These are phyloP conservation scores for Yarrowia sp. DNA, from an alignment of 805 yeast species.

Conservation along the genomic window DNA sequence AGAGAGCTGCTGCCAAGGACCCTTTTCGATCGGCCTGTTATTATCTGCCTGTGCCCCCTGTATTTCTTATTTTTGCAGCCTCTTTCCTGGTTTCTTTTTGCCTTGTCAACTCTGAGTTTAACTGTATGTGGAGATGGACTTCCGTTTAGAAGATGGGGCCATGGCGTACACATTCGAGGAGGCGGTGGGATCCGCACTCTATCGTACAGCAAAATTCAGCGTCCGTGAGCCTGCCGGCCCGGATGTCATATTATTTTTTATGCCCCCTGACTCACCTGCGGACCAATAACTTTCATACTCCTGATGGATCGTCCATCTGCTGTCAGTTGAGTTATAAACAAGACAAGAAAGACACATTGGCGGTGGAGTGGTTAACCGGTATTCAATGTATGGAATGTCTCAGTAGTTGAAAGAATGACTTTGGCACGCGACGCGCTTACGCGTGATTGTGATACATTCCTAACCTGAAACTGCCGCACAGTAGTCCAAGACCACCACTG, in stretches of 20 bases:
- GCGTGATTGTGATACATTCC: background rate
- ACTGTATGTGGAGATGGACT: background rate
- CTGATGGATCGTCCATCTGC: constrained; percentile 3
- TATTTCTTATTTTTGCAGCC: constrained; percentile 8
- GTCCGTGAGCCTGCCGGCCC: background rate
- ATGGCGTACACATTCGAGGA: background rate
- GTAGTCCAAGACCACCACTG: background rate
- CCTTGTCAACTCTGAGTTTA: constrained; percentile 5
- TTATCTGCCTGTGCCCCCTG: background rate
- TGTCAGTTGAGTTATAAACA: background rate
- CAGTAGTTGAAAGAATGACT: background rate
- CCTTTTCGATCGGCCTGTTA: background rate
- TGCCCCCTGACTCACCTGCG: constrained; percentile 14
- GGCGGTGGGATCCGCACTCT: background rate
- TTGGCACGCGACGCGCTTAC: background rate
- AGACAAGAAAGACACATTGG: background rate
- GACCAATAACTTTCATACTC: constrained; percentile 6
- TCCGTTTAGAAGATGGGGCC: background rate
- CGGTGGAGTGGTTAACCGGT: background rate
- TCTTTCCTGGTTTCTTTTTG: background rate
- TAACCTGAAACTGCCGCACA: background rate
- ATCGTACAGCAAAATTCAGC: too few relatives aligned
- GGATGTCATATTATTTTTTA: too few relatives aligned
- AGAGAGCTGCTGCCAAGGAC: background rate
- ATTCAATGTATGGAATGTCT: constrained; percentile 16